These are phyloP conservation scores for Saccharomycopsis crataegensis DNA, from an alignment of 1,139 yeast genomes.

Conservation along the genomic window DNA sequence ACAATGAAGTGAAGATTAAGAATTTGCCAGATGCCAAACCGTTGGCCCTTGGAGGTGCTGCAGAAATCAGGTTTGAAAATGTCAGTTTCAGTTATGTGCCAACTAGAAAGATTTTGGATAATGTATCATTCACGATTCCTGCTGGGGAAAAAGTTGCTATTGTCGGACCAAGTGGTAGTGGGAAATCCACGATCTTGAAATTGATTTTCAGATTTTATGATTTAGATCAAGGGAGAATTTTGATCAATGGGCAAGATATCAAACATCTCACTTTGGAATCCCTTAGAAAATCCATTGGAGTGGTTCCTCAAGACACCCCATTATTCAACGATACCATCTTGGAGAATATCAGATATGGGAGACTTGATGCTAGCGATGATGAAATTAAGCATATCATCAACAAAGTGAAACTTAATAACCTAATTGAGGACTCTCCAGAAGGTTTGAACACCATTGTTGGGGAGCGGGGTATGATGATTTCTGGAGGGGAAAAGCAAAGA, in stretches of 20 bases:
- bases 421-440: constrained; percentile 69
- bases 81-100: constrained; percentile 91
- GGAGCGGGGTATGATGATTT: constrained; percentile 96
- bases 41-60: constrained; percentile 39
- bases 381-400: constrained; percentile 61
- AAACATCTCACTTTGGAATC: constrained; percentile 68
- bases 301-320: constrained; percentile 98
- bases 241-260: constrained; percentile 88
- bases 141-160: constrained; percentile 88
- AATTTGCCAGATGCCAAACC: constrained; percentile 59
- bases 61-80: constrained; percentile 82
- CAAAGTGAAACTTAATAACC: constrained; percentile 59
- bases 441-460: constrained; percentile 90
- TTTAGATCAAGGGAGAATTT: constrained; percentile 65
- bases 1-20: constrained; percentile 58
- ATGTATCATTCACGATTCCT: constrained; percentile 80
- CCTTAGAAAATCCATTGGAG: constrained; percentile 69
- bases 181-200: constrained; percentile 84
- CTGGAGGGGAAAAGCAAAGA: constrained; percentile 97
- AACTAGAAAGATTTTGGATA: constrained; percentile 74
- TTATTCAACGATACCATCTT: constrained; percentile 83
- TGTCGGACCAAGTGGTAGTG: constrained; percentile 94
- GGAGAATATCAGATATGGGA: constrained; percentile 85
- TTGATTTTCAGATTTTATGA: constrained; percentile 88
- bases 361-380: constrained; percentile 62